These are phyloP conservation scores for Dactylellina cionopaga DNA, from an alignment of 2,329 filamentous ascomycete genomes.

Conservation along the genomic window DNA sequence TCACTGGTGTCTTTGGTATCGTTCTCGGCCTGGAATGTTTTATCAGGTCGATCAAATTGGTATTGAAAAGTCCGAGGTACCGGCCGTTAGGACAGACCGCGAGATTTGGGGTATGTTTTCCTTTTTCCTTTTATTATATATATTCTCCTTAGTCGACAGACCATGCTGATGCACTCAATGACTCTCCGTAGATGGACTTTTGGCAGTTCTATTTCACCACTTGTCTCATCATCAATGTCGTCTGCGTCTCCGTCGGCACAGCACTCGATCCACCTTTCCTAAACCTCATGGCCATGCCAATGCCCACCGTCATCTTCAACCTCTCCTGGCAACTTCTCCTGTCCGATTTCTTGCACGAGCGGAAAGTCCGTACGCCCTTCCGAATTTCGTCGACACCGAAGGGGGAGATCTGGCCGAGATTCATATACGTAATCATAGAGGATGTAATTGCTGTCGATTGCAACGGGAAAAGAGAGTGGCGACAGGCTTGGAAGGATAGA, in stretches of 20 bases:
- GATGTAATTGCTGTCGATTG: constrained; percentile 51
- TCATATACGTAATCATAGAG: constrained; percentile 51
- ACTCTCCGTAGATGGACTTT: constrained; percentile 37
- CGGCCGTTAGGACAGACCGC: constrained; percentile 40
- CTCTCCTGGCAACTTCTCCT: constrained; percentile 49
- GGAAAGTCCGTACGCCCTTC: constrained; percentile 42
- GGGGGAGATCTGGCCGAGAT: constrained; percentile 43
- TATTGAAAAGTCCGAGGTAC: constrained; percentile 27
- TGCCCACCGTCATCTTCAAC: constrained; percentile 50
- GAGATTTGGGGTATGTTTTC: constrained; percentile 36
- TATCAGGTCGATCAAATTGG: constrained; percentile 37
- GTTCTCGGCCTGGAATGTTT: constrained; percentile 46
- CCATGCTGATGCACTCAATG: background rate
- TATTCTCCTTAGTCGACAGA: background rate
- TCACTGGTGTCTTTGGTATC: constrained; percentile 50
- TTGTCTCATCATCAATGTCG: constrained; percentile 48
- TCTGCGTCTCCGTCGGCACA: constrained; percentile 47
- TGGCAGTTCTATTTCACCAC: constrained; percentile 40
- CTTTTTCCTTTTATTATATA: background rate
- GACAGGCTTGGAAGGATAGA: constrained; percentile 46
- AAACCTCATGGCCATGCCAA: constrained; percentile 50
- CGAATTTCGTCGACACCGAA: constrained; percentile 43
- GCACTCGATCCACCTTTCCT: constrained; percentile 40
- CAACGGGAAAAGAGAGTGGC: constrained; percentile 48
- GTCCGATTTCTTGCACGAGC: constrained; percentile 44